Base-by-base conservation (phyloP, 2,329 filamentous ascomycete genomes). In the Pezicula neosporulosa region DNA sequence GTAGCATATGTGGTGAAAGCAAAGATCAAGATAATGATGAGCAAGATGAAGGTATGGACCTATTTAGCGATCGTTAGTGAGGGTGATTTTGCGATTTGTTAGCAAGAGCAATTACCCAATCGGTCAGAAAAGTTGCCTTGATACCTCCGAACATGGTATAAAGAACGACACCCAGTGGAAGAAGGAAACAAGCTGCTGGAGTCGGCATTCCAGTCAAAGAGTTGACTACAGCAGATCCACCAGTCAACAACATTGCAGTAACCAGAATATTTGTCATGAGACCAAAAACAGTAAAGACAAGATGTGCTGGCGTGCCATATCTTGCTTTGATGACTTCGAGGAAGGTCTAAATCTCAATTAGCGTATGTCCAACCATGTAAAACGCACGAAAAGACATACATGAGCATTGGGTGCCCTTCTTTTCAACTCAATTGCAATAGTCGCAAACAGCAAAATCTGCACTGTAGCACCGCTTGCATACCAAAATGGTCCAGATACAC, bases 371-470 rank as follows among this genome's bases (percentile, higher is more conserved):
- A 19, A 4, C 36, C 12, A 21, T 24, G 16, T 18, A 16, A n/a
- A 4, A 44, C 15, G 12, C 3, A 6, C n/a, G 6, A 12, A 5
- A 19, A 39, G 50, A 63, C 63, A 55, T 56, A 67, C 65, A 54
- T 96, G 91, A 1, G 90, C 91, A 64, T 96, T 95, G 0, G 91
- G 91, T 0, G 90, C 89, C 50, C 89, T 83, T 58, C 89, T 78
- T 75, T 96, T 97, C 48, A 96, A 72, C 68, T 95, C 90, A 60
- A 96, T 96, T 28, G 91, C 91, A 27, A 96, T 78, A 0, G 90
- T 95, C 1, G 92, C 90, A 62, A 97, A 96, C 1, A 97, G 77
- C 27, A 96, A 78, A 60, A 97, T 92, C 66, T 95, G 90, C 6
- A 94, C 89, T 0, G 87, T 91, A 10, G 89, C 90, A n/a, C 86